A percentile compares a stretch with the other conserved stretches of the same genome.
Conservation (phyloP, 2,329 filamentous ascomycete genomes). For the Aspergillus ochraceoroseus region DNA sequence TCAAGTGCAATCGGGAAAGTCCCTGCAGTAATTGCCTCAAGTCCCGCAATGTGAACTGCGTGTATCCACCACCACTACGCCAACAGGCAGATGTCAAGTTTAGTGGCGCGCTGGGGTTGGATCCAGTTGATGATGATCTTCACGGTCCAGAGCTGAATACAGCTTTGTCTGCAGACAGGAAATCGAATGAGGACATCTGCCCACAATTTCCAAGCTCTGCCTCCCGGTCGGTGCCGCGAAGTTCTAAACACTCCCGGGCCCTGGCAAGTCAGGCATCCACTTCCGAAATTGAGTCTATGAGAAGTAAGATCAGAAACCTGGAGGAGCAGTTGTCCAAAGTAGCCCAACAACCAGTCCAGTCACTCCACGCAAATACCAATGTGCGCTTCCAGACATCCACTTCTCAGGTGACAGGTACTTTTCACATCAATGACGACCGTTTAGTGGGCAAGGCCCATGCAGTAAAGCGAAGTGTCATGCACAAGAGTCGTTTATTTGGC, state of each 20-base stretch:
- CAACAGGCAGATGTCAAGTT: conserved; percentile 3
- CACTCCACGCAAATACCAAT: conserved; percentile 19
- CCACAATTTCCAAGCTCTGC: conserved; percentile 11
- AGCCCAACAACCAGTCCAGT: conserved; percentile 16
- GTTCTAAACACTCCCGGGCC: conserved; percentile 22
- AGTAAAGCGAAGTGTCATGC: conserved; percentile 45
- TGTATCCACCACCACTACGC: conserved; percentile 14
- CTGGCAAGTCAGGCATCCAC: conserved; percentile 21
- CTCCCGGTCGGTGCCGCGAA: conserved; percentile 10
- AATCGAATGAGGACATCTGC: conserved; percentile 7
- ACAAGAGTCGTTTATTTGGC: conserved; percentile 54
- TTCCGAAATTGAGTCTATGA: conserved; percentile 39
- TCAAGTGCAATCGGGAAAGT: conserved; percentile 55
- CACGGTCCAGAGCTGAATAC: neutral
- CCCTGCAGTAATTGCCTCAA: conserved; percentile 59
- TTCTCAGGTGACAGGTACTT: conserved; percentile 42
- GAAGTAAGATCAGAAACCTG: conserved; percentile 41
- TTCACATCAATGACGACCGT: conserved; percentile 40
- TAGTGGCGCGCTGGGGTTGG: conserved; percentile 1
- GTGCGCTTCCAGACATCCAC: conserved; percentile 38
- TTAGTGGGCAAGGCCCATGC: conserved; percentile 29
- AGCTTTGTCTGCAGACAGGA: neutral
- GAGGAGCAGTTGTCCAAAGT: conserved; percentile 42
- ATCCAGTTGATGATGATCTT: neutral
- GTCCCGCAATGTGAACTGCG: conserved; percentile 24